Base-by-base conservation (phyloP, 192 early-diverging fungal species). In the Backusella tuberculispora region DNA sequence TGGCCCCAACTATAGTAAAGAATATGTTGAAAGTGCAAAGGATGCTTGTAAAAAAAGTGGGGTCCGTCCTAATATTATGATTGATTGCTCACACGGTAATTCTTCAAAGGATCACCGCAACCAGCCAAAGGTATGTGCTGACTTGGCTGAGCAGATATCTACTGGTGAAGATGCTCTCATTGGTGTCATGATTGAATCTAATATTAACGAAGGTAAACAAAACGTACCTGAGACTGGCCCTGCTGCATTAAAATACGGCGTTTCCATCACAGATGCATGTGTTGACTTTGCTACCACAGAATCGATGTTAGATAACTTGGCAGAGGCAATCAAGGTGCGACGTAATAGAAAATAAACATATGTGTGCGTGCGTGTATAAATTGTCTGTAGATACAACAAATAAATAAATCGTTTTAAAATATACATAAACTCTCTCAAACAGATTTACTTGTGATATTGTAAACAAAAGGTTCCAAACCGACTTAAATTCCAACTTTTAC, bases 71-170 rank as follows among this genome's bases (percentile, higher is more conserved):
- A 85, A 86, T 42, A 90, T 98, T 76, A 98, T 98, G 97, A 88
- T 98, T 46, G 97, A 98, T 79, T 97, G 93, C 85, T 94, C 92
- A 17, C 97, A 98, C 71, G 97, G 97, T 41, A 98, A 98, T 87
- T 91, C 89, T 40, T 76, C 78, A 74, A 98, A 98, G 89, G 84
- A 97, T 70, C 93, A 96, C 83, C 86, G 84, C 76, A 95, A 95
- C 80, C 97, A 98, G 84, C 84, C 89, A 74, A 84, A 86, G 45
- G 96, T 98, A 37, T 86, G 85, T 43, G 81, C 83, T 29, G 78
- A 88, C 75, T 67, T 97, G 29, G 88, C 92, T 21, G 65, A 81
- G 41, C 96, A 98, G 83, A 83, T 98, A 45, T 86, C 90, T 7
- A 86, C 83, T 7, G 93, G 90, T 48, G 90, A 92, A 77, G 74